A percentile compares a stretch with the other conserved stretches of the same genome.
phyloP scores from a whole-genome alignment of 108 stramenopile species.

The Cyclotella cryptica region DNA sequence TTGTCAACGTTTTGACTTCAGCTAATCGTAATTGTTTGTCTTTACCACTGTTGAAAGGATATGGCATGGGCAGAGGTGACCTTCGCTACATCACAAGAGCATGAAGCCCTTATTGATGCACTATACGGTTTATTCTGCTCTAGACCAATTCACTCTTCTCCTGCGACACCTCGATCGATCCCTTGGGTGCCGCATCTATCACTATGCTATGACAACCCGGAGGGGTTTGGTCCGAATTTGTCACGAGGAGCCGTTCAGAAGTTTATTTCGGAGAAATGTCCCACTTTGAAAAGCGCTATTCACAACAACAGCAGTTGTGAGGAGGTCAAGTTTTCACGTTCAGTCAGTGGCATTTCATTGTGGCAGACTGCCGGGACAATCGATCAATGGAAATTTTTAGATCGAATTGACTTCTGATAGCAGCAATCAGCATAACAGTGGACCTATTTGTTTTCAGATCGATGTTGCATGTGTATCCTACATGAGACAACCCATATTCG shows the following conservation, averaged over 20 bases:
- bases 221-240: constrained; percentile 27
- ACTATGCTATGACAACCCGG: constrained; percentile 53
- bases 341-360: constrained; percentile 37
- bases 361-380: constrained; percentile 49
- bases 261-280: constrained; percentile 30
- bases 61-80: constrained; percentile 56
- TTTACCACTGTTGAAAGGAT: constrained; percentile 3
- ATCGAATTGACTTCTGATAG: constrained; percentile 30
- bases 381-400: constrained; percentile 44
- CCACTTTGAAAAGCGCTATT: constrained; percentile 23
- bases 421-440: too few species aligned
- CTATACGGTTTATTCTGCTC: constrained; percentile 30
- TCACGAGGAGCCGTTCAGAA: constrained; percentile 20
- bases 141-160: constrained; percentile 8
- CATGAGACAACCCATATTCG: too few species aligned
- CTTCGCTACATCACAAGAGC: constrained; percentile 41
- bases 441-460: too few species aligned
- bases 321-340: constrained; percentile 20
- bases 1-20: not conserved
- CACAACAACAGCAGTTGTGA: constrained; percentile 4
- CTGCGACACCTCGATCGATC: constrained; percentile 23
- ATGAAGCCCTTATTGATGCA: constrained; percentile 38
- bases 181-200: constrained; percentile 53
- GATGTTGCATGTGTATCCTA: too few species aligned
- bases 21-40: not conserved